A percentile compares a stretch with the other conserved stretches of the same genome.
Conservation (phyloP, 2,329 filamentous ascomycete genomes). For the Metarhizium brunneum region DNA sequence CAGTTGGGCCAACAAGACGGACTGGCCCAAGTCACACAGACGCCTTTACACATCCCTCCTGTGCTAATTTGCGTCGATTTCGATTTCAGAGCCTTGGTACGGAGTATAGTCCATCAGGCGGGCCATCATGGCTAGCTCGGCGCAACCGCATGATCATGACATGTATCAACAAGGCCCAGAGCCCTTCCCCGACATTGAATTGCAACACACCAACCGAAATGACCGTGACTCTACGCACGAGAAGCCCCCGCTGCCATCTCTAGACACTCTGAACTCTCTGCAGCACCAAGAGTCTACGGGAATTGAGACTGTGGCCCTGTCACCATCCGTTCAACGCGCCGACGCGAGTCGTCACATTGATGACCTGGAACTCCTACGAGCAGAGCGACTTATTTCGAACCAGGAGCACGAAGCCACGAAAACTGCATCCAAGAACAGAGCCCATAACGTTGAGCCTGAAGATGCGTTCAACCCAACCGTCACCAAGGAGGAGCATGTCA, state of each 20-base stretch:
- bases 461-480: conserved; percentile 35
- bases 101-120: not conserved
- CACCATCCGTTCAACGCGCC: conserved; percentile 20
- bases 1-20: too few species aligned
- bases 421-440: conserved; percentile 19
- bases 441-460: conserved; percentile 28
- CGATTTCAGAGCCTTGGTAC: not conserved
- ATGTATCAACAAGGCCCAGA: not conserved
- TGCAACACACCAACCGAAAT: not conserved
- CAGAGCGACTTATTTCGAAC: conserved; percentile 35
- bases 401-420: conserved; percentile 26
- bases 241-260: conserved; percentile 15
- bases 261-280: conserved; percentile 21
- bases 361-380: conserved; percentile 38
- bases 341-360: conserved; percentile 33
- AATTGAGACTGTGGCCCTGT: conserved; percentile 10
- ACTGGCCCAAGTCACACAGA: not conserved
- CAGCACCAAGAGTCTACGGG: conserved; percentile 14
- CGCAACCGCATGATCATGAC: not conserved
- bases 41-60: not conserved
- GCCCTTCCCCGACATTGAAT: conserved; percentile 2
- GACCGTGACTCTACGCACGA: conserved; percentile 13
- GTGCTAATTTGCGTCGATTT: not conserved
- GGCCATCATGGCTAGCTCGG: conserved; percentile 6
- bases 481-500: conserved; percentile 17